phyloP scores from a whole-genome alignment of 176 grass and related monocot genomes.

The Triticum urartu region DNA sequence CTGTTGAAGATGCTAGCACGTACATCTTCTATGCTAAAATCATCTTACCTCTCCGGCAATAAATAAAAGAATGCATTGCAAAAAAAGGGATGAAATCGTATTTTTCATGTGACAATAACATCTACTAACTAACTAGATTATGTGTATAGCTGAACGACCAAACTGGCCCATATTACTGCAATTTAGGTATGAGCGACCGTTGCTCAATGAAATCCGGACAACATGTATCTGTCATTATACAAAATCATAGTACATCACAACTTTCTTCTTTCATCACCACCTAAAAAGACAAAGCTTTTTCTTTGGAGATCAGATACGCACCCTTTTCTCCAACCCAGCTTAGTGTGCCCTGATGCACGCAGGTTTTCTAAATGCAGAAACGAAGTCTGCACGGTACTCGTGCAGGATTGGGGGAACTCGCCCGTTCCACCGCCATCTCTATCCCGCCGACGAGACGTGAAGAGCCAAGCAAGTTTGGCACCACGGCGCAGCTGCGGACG shows the following conservation, averaged over 20 bases:
- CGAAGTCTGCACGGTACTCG: background rate
- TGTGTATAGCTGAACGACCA: background rate
- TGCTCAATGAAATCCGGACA: background rate
- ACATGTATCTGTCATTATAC: background rate
- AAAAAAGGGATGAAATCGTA: background rate
- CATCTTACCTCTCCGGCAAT: background rate
- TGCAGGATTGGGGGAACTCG: background rate
- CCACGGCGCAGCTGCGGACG: slow-evolving; percentile 8
- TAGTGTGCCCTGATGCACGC: slow-evolving; percentile 3
- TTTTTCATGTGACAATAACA: background rate
- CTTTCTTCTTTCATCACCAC: background rate
- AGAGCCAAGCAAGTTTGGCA: background rate
- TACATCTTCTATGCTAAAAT: background rate
- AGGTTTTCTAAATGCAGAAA: background rate
- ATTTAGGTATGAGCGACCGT: background rate
- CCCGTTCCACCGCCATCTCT: background rate
- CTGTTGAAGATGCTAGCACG: background rate
- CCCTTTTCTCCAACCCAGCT: background rate
- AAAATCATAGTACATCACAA: background rate
- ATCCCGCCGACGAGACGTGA: background rate
- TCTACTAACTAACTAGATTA: background rate
- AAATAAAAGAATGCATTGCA: too few relatives aligned
- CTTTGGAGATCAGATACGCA: background rate
- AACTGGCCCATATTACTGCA: background rate
- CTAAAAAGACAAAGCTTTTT: background rate